Percentiles rank a stretch among this genome's conserved stretches.
Evolutionary conservation across 352 stramenopile species (phyloP).

Genomic region (Phytopythium kandeliae): DNA sequence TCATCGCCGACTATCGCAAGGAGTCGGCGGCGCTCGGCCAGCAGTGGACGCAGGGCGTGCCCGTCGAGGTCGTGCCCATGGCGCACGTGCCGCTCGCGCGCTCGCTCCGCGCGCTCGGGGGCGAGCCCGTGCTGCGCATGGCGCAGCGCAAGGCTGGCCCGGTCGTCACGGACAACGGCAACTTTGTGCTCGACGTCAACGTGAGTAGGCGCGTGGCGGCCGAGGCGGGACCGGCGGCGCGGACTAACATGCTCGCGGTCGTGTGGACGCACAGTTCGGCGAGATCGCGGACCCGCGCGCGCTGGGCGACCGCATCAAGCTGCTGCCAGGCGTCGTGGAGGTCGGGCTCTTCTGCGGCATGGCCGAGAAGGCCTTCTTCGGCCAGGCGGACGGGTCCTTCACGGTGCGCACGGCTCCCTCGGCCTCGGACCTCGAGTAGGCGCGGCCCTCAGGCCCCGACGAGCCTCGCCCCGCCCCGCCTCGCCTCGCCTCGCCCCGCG

Average conservation of each 20-base stretch:
- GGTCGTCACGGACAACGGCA: slow-evolving; percentile 97
- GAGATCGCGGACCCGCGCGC: slow-evolving; percentile 57
- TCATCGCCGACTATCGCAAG: slow-evolving; percentile 95
- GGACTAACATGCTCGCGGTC: too few species aligned
- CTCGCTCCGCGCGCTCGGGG: slow-evolving; percentile 49
- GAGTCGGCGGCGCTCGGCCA: slow-evolving; percentile 83
- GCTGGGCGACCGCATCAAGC: slow-evolving; percentile 65
- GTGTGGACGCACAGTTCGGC: slow-evolving; percentile 40
- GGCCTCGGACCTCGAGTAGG: slow-evolving; percentile 8
- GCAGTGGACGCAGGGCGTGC: slow-evolving; percentile 88
- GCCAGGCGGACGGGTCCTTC: slow-evolving; percentile 76
- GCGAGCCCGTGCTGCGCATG: slow-evolving; percentile 69
- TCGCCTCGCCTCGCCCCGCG: too few species aligned
- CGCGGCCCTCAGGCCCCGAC: not conserved
- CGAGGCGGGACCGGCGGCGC: too few species aligned
- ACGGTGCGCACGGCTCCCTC: slow-evolving; percentile 36
- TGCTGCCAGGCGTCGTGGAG: slow-evolving; percentile 85
- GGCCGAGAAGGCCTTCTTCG: slow-evolving; percentile 86
- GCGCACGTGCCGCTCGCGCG: slow-evolving; percentile 94
- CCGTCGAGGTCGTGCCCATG: slow-evolving; percentile 97
- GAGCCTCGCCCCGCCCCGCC: too few species aligned
- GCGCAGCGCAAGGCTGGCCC: slow-evolving; percentile 92
- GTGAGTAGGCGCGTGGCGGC: too few species aligned
- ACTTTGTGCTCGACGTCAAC: slow-evolving; percentile 88
- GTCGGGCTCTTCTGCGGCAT: slow-evolving; percentile 88